Percentiles rank a stretch among this genome's conserved stretches.
Conservation (phyloP, 306 rosid species). For the Prunus padus region DNA sequence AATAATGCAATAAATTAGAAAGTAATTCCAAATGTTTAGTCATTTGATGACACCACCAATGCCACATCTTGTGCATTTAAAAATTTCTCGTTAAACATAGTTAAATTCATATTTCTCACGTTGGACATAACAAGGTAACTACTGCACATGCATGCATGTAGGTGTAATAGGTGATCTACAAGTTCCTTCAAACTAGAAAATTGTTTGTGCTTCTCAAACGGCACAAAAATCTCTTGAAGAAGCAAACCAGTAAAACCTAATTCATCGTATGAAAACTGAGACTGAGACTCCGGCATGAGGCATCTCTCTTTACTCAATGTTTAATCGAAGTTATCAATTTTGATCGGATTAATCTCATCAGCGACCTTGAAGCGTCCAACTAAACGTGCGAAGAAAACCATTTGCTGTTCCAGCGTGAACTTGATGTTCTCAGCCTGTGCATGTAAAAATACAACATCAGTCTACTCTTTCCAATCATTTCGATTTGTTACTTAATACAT, state of each 20-base stretch:
- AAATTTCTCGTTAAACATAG: not conserved
- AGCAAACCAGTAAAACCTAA: not conserved
- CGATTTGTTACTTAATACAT: not conserved
- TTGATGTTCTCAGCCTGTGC: constrained; percentile 90
- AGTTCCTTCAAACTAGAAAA: not conserved
- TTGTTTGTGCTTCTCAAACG: constrained; percentile 1
- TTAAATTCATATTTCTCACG: no score
- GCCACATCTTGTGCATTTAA: no score
- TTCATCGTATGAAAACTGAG: not conserved
- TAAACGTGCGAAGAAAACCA: constrained; percentile 92
- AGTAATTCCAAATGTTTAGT: no score
- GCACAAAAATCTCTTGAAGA: not conserved
- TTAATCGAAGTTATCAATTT: constrained; percentile 67
- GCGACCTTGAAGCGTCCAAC: constrained; percentile 83
- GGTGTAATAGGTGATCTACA: no score
- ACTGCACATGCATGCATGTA: no score
- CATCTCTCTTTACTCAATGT: constrained; percentile 24
- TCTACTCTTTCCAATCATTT: constrained; percentile 9
- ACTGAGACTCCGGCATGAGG: not conserved
- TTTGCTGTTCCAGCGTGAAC: constrained; percentile 92
- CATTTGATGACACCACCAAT: no score
- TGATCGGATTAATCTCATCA: constrained; percentile 73
- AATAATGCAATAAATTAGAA: no score
- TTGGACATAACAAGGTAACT: no score
- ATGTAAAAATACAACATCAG: constrained; percentile 10